Evolutionary conservation across 116 monocot species (phyloP).

Genomic region (Cymodocea nodosa): DNA sequence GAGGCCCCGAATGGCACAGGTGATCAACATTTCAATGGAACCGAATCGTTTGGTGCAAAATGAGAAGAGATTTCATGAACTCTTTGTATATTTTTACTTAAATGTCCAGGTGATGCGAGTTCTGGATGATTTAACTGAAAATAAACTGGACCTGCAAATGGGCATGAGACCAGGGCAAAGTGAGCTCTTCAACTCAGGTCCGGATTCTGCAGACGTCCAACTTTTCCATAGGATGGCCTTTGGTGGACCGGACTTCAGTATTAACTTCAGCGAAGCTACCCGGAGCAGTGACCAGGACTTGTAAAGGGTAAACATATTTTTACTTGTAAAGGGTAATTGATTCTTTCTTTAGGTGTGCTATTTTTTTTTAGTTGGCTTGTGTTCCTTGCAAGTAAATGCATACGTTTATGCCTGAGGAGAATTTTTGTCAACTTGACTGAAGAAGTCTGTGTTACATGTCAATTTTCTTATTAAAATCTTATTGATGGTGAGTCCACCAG

Average conservation of each 20-base stretch:
- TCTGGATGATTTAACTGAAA: conserved; percentile 35
- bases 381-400: too few species aligned
- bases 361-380: too few species aligned
- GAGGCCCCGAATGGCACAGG: conserved; percentile 55
- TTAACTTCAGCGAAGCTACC: conserved; percentile 17
- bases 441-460: too few species aligned
- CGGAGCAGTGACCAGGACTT: neutral
- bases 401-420: too few species aligned
- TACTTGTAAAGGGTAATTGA: neutral
- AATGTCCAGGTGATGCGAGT: conserved; percentile 52
- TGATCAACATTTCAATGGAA: conserved; percentile 1
- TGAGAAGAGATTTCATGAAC: neutral
- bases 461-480: too few species aligned
- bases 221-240: conserved; percentile 61
- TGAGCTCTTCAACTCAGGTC: conserved; percentile 28
- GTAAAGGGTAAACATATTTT: neutral
- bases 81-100: neutral
- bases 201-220: conserved; percentile 45
- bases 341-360: neutral
- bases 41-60: neutral
- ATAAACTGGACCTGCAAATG: conserved; percentile 33
- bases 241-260: conserved; percentile 37
- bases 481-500: too few species aligned
- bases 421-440: too few species aligned
- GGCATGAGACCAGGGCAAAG: conserved; percentile 61